phyloP scores from a whole-genome alignment of 1,139 yeast species.

The Candida tunisiensis region DNA sequence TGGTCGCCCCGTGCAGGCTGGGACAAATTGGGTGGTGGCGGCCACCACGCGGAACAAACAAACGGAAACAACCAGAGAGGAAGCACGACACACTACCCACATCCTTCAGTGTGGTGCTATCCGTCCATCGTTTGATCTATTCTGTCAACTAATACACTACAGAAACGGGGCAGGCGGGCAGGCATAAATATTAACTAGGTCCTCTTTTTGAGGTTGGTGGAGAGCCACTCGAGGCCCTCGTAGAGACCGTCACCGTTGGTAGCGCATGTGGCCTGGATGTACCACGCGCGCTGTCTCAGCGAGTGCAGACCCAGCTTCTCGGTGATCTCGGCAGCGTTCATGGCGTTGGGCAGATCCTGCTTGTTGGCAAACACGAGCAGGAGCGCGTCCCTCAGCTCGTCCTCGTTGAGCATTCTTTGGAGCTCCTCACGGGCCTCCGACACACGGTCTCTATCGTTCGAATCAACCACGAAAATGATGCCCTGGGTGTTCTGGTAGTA shows the following conservation, averaged over 20 bases:
- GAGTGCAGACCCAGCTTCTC: constrained; percentile 86
- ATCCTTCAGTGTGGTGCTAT: not conserved
- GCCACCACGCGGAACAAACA: too few relatives aligned
- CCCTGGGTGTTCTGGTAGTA: constrained; percentile 92
- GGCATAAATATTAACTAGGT: constrained; percentile 15
- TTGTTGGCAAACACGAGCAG: constrained; percentile 82
- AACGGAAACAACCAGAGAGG: too few relatives aligned
- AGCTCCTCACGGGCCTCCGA: constrained; percentile 87
- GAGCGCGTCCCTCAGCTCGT: constrained; percentile 81
- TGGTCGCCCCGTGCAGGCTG: too few relatives aligned
- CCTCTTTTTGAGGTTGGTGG: constrained; percentile 68
- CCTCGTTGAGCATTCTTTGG: constrained; percentile 89
- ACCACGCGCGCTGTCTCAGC: constrained; percentile 90
- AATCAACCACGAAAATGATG: constrained; percentile 83
- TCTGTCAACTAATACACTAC: too few relatives aligned
- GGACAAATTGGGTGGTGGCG: too few relatives aligned
- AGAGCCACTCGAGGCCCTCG: constrained; percentile 90
- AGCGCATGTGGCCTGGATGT: constrained; percentile 88
- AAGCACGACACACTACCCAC: too few relatives aligned
- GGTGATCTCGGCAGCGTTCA: constrained; percentile 90
- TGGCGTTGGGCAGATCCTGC: constrained; percentile 91
- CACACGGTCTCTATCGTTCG: constrained; percentile 88
- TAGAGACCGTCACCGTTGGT: constrained; percentile 90
- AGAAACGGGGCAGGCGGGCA: too few relatives aligned
- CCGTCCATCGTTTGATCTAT: not conserved